A percentile compares a stretch with the other conserved stretches of the same genome.
Conservation (phyloP, 106 monocot genomes). For the Xerophyta viscosa region DNA sequence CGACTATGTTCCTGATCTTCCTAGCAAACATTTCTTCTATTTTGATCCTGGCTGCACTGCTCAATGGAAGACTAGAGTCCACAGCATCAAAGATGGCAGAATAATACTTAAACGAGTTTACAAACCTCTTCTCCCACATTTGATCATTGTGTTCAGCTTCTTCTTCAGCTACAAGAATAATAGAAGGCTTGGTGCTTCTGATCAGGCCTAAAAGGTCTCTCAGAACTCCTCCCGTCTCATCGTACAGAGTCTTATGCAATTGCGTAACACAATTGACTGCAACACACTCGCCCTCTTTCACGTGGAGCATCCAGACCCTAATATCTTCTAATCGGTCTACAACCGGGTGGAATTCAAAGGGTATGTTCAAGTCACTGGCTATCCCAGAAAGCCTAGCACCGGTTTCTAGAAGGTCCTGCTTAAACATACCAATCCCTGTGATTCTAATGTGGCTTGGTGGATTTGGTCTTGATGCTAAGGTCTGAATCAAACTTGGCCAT, state of each 20-base stretch:
- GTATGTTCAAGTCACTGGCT: conserved; percentile 43
- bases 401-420: conserved; percentile 49
- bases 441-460: conserved; percentile 72
- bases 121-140: conserved; percentile 56
- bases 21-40: conserved; percentile 74
- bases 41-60: conserved; percentile 52
- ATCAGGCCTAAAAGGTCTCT: conserved; percentile 48
- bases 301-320: conserved; percentile 98
- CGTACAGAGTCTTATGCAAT: conserved; percentile 59
- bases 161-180: conserved; percentile 60
- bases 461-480: conserved; percentile 46
- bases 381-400: conserved; percentile 49
- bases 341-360: conserved; percentile 75
- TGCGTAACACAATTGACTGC: conserved; percentile 72
- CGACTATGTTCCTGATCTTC: conserved; percentile 70
- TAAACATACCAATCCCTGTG: conserved; percentile 63
- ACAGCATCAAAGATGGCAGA: conserved; percentile 69
- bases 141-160: conserved; percentile 53
- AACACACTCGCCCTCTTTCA: conserved; percentile 65
- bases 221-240: conserved; percentile 30
- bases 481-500: conserved; percentile 70
- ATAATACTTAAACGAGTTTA: conserved; percentile 48
- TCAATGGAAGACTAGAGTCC: conserved; percentile 19
- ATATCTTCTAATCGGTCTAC: conserved; percentile 81
- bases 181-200: conserved; percentile 57